A percentile compares a stretch with the other conserved stretches of the same genome.
phyloP scores from a whole-genome alignment of 768 basidiomycete species.

The Boletales sp. region DNA sequence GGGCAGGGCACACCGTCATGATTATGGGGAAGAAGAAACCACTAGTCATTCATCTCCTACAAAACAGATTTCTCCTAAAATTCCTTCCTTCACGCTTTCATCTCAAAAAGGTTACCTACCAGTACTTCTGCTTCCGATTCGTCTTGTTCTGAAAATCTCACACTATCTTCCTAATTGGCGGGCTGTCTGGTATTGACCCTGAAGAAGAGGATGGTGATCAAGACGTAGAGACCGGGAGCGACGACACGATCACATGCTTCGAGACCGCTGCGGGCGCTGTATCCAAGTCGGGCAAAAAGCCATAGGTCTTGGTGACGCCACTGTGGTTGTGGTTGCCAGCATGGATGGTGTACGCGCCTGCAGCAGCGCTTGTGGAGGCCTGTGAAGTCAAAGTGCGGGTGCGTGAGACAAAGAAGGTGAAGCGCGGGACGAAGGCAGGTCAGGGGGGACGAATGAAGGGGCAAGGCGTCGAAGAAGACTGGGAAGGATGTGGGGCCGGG shows the following conservation, averaged over 20 bases:
- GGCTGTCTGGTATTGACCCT: too few relatives aligned
- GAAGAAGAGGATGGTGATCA: slow-evolving; percentile 43
- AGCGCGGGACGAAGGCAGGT: slow-evolving; percentile 18
- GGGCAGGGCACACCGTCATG: not conserved
- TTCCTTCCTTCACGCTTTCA: slow-evolving; percentile 15
- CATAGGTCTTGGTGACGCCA: slow-evolving; percentile 43
- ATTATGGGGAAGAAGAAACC: not conserved
- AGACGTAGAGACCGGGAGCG: slow-evolving; percentile 43
- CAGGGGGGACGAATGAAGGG: not conserved
- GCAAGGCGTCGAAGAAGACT: not conserved
- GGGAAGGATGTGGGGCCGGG: not conserved
- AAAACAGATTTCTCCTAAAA: slow-evolving; percentile 7
- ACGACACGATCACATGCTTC: slow-evolving; percentile 25
- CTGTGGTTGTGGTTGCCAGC: slow-evolving; percentile 82
- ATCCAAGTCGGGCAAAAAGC: slow-evolving; percentile 18
- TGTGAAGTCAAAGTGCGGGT: slow-evolving; percentile 57
- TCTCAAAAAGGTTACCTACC: slow-evolving; percentile 13
- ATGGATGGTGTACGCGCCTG: slow-evolving; percentile 65
- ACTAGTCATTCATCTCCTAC: slow-evolving; percentile 12
- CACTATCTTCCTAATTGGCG: slow-evolving; percentile 16
- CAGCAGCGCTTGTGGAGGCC: slow-evolving; percentile 58
- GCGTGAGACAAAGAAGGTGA: slow-evolving; percentile 42
- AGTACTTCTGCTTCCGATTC: not conserved
- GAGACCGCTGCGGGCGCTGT: slow-evolving; percentile 25
- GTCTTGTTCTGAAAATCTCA: slow-evolving; percentile 5